Conservation (phyloP, 2,329 filamentous ascomycete species). For the Venturia carpophila region DNA sequence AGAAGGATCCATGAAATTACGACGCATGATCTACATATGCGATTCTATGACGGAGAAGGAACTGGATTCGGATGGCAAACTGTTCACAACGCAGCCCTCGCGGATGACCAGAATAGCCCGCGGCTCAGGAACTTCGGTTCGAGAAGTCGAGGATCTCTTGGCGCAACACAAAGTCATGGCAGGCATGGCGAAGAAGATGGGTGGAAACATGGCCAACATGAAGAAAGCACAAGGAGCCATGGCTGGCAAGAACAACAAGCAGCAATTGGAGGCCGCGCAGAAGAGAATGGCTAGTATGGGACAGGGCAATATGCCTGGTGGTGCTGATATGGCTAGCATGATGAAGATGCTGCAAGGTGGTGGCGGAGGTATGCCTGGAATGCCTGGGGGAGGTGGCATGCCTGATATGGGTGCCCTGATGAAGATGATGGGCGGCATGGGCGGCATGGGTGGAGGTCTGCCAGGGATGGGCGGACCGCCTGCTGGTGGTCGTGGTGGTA, state of each 20-base stretch:
- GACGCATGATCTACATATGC: slow-evolving; percentile 98
- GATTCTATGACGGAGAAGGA: slow-evolving; percentile 97
- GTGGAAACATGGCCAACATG: slow-evolving; percentile 96
- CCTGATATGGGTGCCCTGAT: slow-evolving; percentile 20
- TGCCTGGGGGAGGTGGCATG: slow-evolving; percentile 20
- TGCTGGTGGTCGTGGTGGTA: slow-evolving; percentile 6
- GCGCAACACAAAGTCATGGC: slow-evolving; percentile 99
- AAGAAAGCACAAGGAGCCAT: slow-evolving; percentile 85
- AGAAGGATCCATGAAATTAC: slow-evolving; percentile 85
- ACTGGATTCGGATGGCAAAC: slow-evolving; percentile 88
- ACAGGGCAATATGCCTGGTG: slow-evolving; percentile 53
- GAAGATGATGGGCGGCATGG: slow-evolving; percentile 21
- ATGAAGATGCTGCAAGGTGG: slow-evolving; percentile 86
- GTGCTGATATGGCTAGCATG: slow-evolving; percentile 65
- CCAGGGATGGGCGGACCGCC: slow-evolving; percentile 15
- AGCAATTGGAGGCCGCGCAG: slow-evolving; percentile 96
- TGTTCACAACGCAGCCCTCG: slow-evolving; percentile 85
- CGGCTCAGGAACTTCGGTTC: slow-evolving; percentile 82
- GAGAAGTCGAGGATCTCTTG: slow-evolving; percentile 92
- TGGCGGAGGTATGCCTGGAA: slow-evolving; percentile 51
- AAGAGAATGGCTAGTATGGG: slow-evolving; percentile 92
- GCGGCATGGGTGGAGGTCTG: slow-evolving; percentile 16
- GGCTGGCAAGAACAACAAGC: slow-evolving; percentile 82
- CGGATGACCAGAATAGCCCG: slow-evolving; percentile 87
- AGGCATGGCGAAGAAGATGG: slow-evolving; percentile 98